A percentile compares a stretch with the other conserved stretches of the same genome.
phyloP scores from a whole-genome alignment of 179 eudicot species.

The Beta macrorhiza region DNA sequence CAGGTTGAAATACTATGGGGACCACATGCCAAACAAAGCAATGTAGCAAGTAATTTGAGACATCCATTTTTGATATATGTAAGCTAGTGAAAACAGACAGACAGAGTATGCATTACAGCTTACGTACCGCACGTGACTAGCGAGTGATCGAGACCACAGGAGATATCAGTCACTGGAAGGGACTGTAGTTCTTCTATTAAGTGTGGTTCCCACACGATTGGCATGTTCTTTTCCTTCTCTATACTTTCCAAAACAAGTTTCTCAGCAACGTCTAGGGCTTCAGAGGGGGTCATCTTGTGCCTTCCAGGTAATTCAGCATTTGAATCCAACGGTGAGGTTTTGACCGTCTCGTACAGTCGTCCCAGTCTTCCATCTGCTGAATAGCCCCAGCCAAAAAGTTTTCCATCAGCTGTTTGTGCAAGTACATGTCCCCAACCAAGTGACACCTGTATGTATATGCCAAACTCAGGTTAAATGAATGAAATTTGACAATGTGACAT shows the following conservation, averaged over 20 bases:
- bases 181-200: slow-evolving; percentile 53
- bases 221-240: slow-evolving; percentile 90
- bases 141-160: slow-evolving; percentile 95
- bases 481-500: not conserved
- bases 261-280: slow-evolving; percentile 61
- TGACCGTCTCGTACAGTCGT: slow-evolving; percentile 47
- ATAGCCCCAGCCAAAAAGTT: slow-evolving; percentile 94
- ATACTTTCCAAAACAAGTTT: slow-evolving; percentile 67
- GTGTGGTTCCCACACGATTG: slow-evolving; percentile 84
- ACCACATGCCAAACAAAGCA: too few species aligned
- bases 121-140: slow-evolving; percentile 76
- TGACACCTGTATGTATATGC: slow-evolving; percentile 54
- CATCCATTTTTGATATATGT: too few species aligned
- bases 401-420: slow-evolving; percentile 70
- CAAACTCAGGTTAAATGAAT: slow-evolving; percentile 2
- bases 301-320: slow-evolving; percentile 27
- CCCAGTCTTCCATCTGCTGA: slow-evolving; percentile 96
- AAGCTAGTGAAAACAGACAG: too few species aligned
- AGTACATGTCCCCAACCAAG: slow-evolving; percentile 97
- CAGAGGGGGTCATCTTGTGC: slow-evolving; percentile 33
- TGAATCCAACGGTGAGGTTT: slow-evolving; percentile 64
- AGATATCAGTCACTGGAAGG: slow-evolving; percentile 51
- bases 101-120: slow-evolving; percentile 29
- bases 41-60: too few species aligned
- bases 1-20: too few species aligned